Conservation (phyloP, 352 stramenopile species). For the Pythium aquatile region DNA sequence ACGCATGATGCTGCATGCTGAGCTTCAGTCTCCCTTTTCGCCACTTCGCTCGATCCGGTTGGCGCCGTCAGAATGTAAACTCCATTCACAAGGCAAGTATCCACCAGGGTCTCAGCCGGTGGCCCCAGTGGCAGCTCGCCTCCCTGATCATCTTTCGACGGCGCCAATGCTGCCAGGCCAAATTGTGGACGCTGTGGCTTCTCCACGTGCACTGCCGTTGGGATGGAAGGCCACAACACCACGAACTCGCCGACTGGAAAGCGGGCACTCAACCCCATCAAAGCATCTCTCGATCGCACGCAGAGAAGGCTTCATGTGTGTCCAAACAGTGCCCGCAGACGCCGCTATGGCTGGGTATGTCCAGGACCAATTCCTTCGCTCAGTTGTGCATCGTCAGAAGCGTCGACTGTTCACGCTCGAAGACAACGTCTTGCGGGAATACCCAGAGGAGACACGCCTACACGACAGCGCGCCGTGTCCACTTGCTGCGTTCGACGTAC, state of each 20-base stretch:
- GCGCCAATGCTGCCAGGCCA: neutral
- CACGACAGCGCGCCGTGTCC: neutral
- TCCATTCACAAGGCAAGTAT: slow-evolving; percentile 44
- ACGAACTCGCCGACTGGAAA: neutral
- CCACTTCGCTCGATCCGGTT: slow-evolving; percentile 51
- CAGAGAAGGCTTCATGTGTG: slow-evolving; percentile 15
- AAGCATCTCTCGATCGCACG: neutral
- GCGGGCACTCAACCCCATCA: neutral
- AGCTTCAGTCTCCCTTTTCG: slow-evolving; percentile 29
- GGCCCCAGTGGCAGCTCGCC: neutral
- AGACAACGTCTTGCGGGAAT: slow-evolving; percentile 11
- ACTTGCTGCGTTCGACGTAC: neutral
- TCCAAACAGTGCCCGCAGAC: slow-evolving; percentile 3
- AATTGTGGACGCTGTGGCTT: neutral
- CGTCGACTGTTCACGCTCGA: slow-evolving; percentile 14
- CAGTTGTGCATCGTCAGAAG: slow-evolving; percentile 11
- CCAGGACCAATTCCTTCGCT: slow-evolving; percentile 21
- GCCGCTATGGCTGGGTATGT: slow-evolving; percentile 1
- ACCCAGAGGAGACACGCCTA: slow-evolving; percentile 1
- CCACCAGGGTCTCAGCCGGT: neutral
- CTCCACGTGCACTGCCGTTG: neutral
- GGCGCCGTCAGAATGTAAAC: slow-evolving; percentile 31
- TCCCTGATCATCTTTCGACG: neutral
- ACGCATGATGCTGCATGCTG: slow-evolving; percentile 6
- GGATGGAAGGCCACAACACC: slow-evolving; percentile 8